Evolutionary conservation across 2,329 filamentous ascomycete genomes (phyloP), one percentile per base, ranked within the genome.

Genomic region (Tolypocladium amazonense): DNA sequence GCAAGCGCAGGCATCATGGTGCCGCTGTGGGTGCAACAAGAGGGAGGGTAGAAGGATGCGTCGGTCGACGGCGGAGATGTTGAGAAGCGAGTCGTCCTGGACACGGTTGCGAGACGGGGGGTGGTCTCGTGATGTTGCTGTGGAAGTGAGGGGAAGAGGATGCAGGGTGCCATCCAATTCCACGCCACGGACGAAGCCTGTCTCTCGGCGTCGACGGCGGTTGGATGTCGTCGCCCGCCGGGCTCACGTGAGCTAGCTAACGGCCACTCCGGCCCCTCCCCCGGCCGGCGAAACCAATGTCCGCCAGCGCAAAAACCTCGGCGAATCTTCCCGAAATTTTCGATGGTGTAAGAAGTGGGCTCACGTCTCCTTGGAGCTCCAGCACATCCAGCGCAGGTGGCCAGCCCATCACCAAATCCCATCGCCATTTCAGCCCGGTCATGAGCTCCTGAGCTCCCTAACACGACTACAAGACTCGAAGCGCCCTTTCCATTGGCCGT

Each of bases 1-100:
- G 75, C 75, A 73, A 70, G 71, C 72, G 73, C 71, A 63, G 73
- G 61, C 65, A 71, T 67, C 63, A 63, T 70, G 5, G 50, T 9
- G 27, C 18, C 27, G 50, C 27, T 30, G 18, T n/a, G 15, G 47
- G 27, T 33, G 47, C 27, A 12, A 14, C 9, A n/a, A n/a, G 18
- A 33, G 27, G n/a, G 27, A 53, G 4, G 50, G 18, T 35, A 35
- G 20, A 4, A 33, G 25, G 20, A 14, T 20, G 50, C 30, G 50
- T 53, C 50, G 50, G 33, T 35, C 50, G 30, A 27, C 50, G 30
- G 30, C 20, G 9, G 35, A 35, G 27, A 53, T 53, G 18, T 11
- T 12, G 2, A 30, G 15, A 20, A n/a, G 50, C 9, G 7, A n/a
- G 47, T 35, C 20, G 50, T 33, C 30, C 30, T 3, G 50, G 18